Evolutionary conservation across 495 filamentous ascomycete genomes (phyloP).

Genomic region (Trichoderma gamsii): DNA sequence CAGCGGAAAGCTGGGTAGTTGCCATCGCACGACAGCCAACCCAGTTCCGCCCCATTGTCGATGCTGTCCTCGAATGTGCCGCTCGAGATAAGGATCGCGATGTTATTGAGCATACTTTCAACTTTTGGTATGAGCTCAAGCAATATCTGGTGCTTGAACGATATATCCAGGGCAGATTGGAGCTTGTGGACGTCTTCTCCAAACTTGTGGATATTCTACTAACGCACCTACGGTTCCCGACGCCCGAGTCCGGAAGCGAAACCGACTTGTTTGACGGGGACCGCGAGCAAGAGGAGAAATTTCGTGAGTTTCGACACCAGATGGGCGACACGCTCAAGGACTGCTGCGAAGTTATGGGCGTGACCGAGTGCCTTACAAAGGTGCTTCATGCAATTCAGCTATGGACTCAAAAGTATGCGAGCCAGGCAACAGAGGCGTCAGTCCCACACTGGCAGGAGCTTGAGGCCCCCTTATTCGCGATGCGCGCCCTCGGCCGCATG

Average conservation of each 20-base stretch:
- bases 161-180: slow-evolving; percentile 72
- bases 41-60: slow-evolving; percentile 80
- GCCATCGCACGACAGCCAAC: slow-evolving; percentile 75
- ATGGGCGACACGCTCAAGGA: slow-evolving; percentile 99
- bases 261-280: slow-evolving; percentile 91
- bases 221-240: slow-evolving; percentile 82
- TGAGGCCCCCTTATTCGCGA: slow-evolving; percentile 89
- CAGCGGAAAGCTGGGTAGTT: slow-evolving; percentile 89
- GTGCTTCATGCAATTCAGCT: slow-evolving; percentile 74
- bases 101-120: slow-evolving; percentile 83
- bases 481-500: slow-evolving; percentile 97
- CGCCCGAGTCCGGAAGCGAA: slow-evolving; percentile 63
- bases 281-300: slow-evolving; percentile 92
- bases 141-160: slow-evolving; percentile 86
- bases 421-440: slow-evolving; percentile 59
- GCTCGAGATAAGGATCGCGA: slow-evolving; percentile 81
- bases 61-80: slow-evolving; percentile 84
- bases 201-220: slow-evolving; percentile 91
- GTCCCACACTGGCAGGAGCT: slow-evolving; percentile 97
- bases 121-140: slow-evolving; percentile 98
- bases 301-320: slow-evolving; percentile 88
- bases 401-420: slow-evolving; percentile 79
- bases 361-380: slow-evolving; percentile 82
- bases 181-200: slow-evolving; percentile 72
- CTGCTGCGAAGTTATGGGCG: slow-evolving; percentile 90